phyloP scores from a whole-genome alignment of 345 rosid genomes.

The Acer negundo region DNA sequence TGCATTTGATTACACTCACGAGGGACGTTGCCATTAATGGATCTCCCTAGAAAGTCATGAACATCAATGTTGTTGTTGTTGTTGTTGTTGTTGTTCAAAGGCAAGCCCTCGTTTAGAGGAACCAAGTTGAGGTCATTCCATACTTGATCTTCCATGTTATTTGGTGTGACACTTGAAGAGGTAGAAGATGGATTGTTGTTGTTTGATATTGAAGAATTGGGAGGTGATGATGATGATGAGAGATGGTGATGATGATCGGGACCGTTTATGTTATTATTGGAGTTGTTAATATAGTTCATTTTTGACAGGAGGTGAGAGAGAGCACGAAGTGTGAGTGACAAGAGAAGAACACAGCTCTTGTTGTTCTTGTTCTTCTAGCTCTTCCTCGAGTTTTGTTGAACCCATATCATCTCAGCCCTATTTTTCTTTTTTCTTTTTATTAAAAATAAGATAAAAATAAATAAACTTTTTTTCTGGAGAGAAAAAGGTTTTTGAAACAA shows the following conservation, averaged over 20 bases:
- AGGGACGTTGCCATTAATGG: slow-evolving; percentile 33
- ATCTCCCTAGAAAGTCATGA: slow-evolving; percentile 69
- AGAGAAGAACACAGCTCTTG: neutral
- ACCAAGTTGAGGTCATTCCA: slow-evolving; percentile 76
- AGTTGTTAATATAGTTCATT: neutral
- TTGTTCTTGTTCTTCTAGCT: neutral
- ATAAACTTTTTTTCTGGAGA: neutral
- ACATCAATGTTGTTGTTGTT: slow-evolving; percentile 38
- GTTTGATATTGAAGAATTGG: neutral
- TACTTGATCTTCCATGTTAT: slow-evolving; percentile 65
- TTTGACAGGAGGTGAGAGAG: neutral
- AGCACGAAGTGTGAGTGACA: neutral
- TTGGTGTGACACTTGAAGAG: neutral
- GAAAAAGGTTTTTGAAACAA: neutral
- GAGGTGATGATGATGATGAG: neutral
- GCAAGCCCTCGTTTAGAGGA: slow-evolving; percentile 39
- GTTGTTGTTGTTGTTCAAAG: slow-evolving; percentile 28
- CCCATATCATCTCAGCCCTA: neutral
- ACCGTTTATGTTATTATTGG: slow-evolving; percentile 2
- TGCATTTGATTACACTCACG: slow-evolving; percentile 11
- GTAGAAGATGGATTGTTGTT: neutral
- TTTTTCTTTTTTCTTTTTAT: too few relatives aligned
- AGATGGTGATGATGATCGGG: neutral
- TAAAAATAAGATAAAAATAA: too few relatives aligned
- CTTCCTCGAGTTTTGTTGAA: neutral